Evolutionary conservation across 1,139 yeast species (phyloP), one percentile per base, ranked within the genome.

Genomic region (Blastobotrys aristatus): DNA sequence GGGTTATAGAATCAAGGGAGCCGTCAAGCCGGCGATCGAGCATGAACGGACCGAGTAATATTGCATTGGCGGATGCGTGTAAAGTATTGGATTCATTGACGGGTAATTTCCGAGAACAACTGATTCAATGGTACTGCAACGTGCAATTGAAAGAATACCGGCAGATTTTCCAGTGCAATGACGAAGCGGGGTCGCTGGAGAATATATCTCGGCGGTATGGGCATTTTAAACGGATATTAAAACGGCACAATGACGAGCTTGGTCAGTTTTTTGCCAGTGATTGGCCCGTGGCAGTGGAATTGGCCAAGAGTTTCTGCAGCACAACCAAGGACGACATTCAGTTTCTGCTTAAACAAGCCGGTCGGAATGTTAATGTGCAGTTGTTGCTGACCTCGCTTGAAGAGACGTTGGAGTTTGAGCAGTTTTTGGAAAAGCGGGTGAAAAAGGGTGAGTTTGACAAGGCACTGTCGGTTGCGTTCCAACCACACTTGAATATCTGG

Each of bases 161-260:
- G 37, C 71, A 78, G 21, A 87, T 92, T 13, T 92, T 92, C 66
- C 77, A 79, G 48, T 74, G 80, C 26, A 73, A 79, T 17, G 97
- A 89, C 57, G 98, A 90, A 65, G 97, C 98, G 0, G 97, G 97
- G 0, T 84, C 95, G 1, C 69, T 92, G 52, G 98, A 92, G 52
- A 92, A 92, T 64, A 69, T 92, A 41, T 76, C 80, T 17, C 72
- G 97, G 56, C 72, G 98, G 44, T 92, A 80, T 62, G 76, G 90
- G 29, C 92, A 85, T 64, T 84, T 88, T 65, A 82, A 84, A 56
- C 80, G 85, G 55, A 75, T 87, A 1, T 67, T 90, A 49, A 75
- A 75, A 42, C 76, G 78, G 47, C 79, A 84, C 52, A 81, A 78
- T 46, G 66, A 76, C 1, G 74, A 73, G 34, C 79, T 75, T 53